A percentile compares a stretch with the other conserved stretches of the same genome.
These are phyloP conservation scores for Wallacemonas sp. DNA, from an alignment of 208 protist species.

Conservation along the genomic window DNA sequence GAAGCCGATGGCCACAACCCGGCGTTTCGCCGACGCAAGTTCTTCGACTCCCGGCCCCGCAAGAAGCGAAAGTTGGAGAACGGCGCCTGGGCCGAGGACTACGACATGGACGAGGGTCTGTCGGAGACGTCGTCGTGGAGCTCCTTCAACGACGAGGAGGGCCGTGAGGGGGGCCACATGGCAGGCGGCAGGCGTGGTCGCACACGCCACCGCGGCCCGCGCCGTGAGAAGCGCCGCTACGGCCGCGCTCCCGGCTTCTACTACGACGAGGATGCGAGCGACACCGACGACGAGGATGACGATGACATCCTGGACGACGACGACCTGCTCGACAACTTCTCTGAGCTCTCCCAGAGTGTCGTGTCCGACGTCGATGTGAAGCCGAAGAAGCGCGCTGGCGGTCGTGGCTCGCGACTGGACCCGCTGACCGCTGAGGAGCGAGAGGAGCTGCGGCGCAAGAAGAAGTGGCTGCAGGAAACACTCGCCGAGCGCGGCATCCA, in stretches of 20 bases:
- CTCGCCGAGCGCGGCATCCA: constrained; percentile 49
- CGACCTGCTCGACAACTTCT: constrained; percentile 18
- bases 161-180: constrained; percentile 16
- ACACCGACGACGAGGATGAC: constrained; percentile 2
- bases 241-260: constrained; percentile 16
- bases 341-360: constrained; percentile 10
- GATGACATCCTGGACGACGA: constrained; percentile 8
- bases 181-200: constrained; percentile 21
- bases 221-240: constrained; percentile 19
- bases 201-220: constrained; percentile 19
- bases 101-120: constrained; percentile 17
- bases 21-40: constrained; percentile 18
- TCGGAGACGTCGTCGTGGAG: constrained; percentile 43
- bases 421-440: constrained; percentile 34
- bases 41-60: constrained; percentile 30
- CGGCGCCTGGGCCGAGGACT: constrained; percentile 20
- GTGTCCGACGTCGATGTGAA: constrained; percentile 1
- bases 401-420: neutral
- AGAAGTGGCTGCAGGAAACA: constrained; percentile 38
- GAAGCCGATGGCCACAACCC: constrained; percentile 6
- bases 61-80: constrained; percentile 36
- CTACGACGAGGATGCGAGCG: constrained; percentile 9
- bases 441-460: constrained; percentile 32
- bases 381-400: neutral
- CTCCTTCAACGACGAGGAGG: constrained; percentile 28